Percentiles rank a stretch among this genome's conserved stretches.
These are phyloP conservation scores for Scytalidium sp. DNA, from an alignment of 2,329 filamentous ascomycete genomes.

Conservation along the genomic window DNA sequence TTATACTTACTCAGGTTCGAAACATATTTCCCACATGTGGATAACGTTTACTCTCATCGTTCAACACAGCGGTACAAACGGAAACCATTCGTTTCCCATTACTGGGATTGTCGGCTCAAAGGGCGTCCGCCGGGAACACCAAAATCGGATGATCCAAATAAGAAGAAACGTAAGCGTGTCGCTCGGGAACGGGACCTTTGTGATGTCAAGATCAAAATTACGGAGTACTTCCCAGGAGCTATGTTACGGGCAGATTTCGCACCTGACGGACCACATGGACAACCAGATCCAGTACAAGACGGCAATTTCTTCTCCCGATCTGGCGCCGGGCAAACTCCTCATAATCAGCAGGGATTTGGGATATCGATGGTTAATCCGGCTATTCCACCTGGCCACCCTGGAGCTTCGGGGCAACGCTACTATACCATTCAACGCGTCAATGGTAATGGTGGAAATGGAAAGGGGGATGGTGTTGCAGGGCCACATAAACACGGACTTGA, in stretches of 20 bases:
- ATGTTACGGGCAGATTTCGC: slow-evolving; percentile 29
- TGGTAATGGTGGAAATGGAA: slow-evolving; percentile 71
- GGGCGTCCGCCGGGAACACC: slow-evolving; percentile 75
- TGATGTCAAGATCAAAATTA: slow-evolving; percentile 85
- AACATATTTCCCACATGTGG: slow-evolving; percentile 79
- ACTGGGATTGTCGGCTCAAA: slow-evolving; percentile 82
- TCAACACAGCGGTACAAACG: slow-evolving; percentile 80
- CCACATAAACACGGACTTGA: slow-evolving; percentile 73
- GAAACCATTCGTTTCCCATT: slow-evolving; percentile 79
- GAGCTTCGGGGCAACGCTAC: slow-evolving; percentile 50
- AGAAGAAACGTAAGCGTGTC: slow-evolving; percentile 77
- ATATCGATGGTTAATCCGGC: slow-evolving; percentile 37
- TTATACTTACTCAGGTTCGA: slow-evolving; percentile 54
- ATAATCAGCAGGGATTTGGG: slow-evolving; percentile 34
- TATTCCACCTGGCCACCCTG: slow-evolving; percentile 41
- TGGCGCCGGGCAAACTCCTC: slow-evolving; percentile 17
- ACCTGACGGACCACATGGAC: slow-evolving; percentile 23
- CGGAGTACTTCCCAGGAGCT: slow-evolving; percentile 66
- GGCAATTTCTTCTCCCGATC: slow-evolving; percentile 28
- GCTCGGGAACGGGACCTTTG: slow-evolving; percentile 77
- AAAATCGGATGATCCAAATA: slow-evolving; percentile 75
- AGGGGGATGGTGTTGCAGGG: slow-evolving; percentile 65
- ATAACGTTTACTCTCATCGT: slow-evolving; percentile 82
- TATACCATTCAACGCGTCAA: slow-evolving; percentile 79
- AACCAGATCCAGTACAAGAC: slow-evolving; percentile 17